Percentiles rank a stretch among this genome's conserved stretches.
These are phyloP conservation scores for Aspergillus bertholletiae DNA, from an alignment of 495 filamentous ascomycete genomes.

Conservation along the genomic window DNA sequence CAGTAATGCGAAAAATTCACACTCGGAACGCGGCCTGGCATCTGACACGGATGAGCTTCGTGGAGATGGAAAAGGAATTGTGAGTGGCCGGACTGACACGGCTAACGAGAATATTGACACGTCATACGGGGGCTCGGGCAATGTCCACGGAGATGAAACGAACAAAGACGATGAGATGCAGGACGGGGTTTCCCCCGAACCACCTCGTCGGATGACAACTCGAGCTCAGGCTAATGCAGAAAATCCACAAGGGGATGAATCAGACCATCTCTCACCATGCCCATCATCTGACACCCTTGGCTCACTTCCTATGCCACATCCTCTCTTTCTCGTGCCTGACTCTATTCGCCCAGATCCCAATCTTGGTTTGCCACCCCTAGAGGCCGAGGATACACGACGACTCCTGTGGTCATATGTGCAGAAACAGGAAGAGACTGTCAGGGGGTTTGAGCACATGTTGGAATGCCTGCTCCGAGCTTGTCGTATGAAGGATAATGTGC, in stretches of 20 bases:
- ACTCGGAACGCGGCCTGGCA: conserved; percentile 1
- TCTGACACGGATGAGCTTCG: conserved; percentile 10
- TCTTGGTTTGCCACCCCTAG: conserved; percentile 70
- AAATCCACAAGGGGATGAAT: conserved; percentile 27
- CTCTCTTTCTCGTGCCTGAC: conserved; percentile 77
- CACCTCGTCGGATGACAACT: conserved; percentile 66
- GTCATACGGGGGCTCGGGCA: neutral
- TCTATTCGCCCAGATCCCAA: conserved; percentile 69
- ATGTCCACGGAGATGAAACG: conserved; percentile 18
- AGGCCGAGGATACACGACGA: conserved; percentile 86
- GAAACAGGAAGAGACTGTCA: conserved; percentile 91
- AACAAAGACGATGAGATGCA: conserved; percentile 37
- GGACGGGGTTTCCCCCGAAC: conserved; percentile 35
- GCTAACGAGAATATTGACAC: conserved; percentile 11
- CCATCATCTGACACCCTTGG: conserved; percentile 46
- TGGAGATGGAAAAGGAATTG: conserved; percentile 11
- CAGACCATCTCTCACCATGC: conserved; percentile 37
- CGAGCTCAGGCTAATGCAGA: conserved; percentile 58
- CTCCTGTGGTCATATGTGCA: conserved; percentile 84
- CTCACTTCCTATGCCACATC: conserved; percentile 63
- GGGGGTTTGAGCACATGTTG: conserved; percentile 72
- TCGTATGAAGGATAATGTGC: conserved; percentile 71
- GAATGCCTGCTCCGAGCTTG: conserved; percentile 73
- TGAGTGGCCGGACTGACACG: conserved; percentile 6
- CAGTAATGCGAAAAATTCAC: conserved; percentile 4